Conservation (phyloP, 202 grass and related monocot species). For the Carex arenaria region DNA sequence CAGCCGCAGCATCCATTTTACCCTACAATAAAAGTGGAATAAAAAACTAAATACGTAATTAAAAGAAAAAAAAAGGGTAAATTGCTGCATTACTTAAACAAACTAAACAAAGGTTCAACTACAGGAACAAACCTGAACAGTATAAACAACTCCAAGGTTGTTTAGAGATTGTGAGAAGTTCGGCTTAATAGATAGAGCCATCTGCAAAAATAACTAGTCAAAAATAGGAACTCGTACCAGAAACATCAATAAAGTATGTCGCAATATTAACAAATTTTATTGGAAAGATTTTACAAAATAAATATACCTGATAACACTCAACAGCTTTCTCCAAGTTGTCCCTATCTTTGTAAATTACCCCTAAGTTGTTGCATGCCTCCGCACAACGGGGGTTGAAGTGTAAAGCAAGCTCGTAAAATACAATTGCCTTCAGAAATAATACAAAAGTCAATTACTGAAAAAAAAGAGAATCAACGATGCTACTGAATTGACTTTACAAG, state of each 20-base stretch:
- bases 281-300: constrained; percentile 21
- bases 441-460: not conserved
- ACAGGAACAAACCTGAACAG: constrained; percentile 67
- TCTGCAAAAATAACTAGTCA: constrained; percentile 34
- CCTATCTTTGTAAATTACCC: constrained; percentile 98
- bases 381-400: constrained; percentile 99
- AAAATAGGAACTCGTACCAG: constrained; percentile 3
- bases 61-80: constrained; percentile 17
- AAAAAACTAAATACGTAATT: constrained; percentile 13
- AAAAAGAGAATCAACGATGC: not conserved
- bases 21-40: constrained; percentile 44
- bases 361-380: constrained; percentile 96
- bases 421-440: constrained; percentile 69
- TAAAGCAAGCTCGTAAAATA: constrained; percentile 96
- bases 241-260: not conserved
- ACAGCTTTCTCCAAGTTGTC: constrained; percentile 99
- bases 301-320: constrained; percentile 83
- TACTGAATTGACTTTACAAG: not conserved
- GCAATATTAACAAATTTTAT: constrained; percentile 14
- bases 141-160: constrained; percentile 98
- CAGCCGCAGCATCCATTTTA: constrained; percentile 94
- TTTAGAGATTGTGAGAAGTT: constrained; percentile 95
- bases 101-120: constrained; percentile 18
- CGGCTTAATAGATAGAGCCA: constrained; percentile 94
- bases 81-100: constrained; percentile 2